phyloP scores from a whole-genome alignment of 2,329 filamentous ascomycete species.

The Blastomyces emzantsi region DNA sequence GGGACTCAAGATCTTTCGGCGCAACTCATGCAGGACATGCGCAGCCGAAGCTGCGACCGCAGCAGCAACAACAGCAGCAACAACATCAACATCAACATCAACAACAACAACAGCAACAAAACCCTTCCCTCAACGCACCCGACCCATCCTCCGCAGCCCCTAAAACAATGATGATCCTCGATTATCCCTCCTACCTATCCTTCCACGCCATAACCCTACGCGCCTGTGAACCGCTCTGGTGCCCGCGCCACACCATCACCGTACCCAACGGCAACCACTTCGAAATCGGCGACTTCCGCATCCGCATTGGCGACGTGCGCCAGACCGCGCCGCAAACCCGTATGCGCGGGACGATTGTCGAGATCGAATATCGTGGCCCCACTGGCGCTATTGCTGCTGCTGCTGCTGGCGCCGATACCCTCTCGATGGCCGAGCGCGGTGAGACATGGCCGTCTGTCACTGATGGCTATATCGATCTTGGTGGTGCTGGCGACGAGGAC shows the following conservation, averaged over 20 bases:
- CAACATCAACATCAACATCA: background rate
- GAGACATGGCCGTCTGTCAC: background rate
- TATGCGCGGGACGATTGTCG: conserved; percentile 36
- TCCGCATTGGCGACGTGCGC: conserved; percentile 36
- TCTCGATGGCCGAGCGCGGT: background rate
- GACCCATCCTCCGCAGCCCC: conserved; percentile 8
- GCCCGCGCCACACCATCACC: conserved; percentile 31
- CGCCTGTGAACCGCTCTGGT: conserved; percentile 37
- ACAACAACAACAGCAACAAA: conserved; percentile 1
- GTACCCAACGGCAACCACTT: conserved; percentile 32
- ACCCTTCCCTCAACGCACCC: conserved; percentile 7
- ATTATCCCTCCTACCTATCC: conserved; percentile 26
- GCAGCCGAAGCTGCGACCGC: background rate
- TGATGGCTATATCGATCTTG: background rate
- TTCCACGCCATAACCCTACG: conserved; percentile 35
- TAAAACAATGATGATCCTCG: conserved; percentile 35
- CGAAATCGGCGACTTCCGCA: conserved; percentile 36
- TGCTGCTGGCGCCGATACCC: background rate
- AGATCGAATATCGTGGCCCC: conserved; percentile 36
- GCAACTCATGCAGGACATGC: background rate
- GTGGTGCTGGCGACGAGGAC: background rate
- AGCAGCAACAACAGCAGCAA: background rate
- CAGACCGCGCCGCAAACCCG: conserved; percentile 32
- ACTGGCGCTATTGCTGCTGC: background rate
- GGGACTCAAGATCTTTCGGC: conserved; percentile 8